These are phyloP conservation scores for Trichoderma aggressivum DNA, from an alignment of 2,329 filamentous ascomycete species.

Conservation along the genomic window DNA sequence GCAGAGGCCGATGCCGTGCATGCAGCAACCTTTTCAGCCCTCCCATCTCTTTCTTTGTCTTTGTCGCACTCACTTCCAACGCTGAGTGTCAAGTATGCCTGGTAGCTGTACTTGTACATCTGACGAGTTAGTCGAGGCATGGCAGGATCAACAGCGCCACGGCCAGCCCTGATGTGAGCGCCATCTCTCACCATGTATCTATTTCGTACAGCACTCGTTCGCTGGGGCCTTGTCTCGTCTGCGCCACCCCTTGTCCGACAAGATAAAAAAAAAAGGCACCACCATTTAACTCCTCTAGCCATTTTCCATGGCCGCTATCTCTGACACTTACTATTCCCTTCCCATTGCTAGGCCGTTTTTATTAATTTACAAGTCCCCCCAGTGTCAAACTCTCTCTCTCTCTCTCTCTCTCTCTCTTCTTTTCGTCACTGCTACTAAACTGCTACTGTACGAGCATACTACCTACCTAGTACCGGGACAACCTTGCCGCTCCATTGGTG, in stretches of 20 bases:
- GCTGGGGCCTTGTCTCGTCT: not conserved
- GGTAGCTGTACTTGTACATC: not conserved
- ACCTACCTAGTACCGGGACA: not conserved
- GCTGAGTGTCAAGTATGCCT: not conserved
- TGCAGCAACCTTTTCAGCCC: not conserved
- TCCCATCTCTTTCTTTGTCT: not conserved
- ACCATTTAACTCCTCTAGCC: not conserved
- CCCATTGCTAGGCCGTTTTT: not conserved
- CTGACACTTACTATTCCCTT: not conserved
- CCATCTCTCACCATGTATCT: not conserved
- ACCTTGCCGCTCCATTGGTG: not conserved
- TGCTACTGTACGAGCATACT: too few relatives aligned
- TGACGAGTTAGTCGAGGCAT: not conserved
- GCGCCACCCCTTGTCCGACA: slow-evolving; percentile 15
- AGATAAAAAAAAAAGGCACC: slow-evolving; percentile 15
- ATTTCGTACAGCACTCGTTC: not conserved
- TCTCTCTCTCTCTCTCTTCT: not conserved
- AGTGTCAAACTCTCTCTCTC: not conserved
- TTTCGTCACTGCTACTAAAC: not conserved
- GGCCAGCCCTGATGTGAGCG: not conserved
- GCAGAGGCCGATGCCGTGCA: not conserved
- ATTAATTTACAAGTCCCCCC: not conserved
- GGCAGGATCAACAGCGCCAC: not conserved
- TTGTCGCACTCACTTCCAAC: not conserved
- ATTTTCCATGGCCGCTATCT: not conserved